These are phyloP conservation scores for Phytopythium oedochilum DNA, from an alignment of 352 stramenopile species.

Conservation along the genomic window DNA sequence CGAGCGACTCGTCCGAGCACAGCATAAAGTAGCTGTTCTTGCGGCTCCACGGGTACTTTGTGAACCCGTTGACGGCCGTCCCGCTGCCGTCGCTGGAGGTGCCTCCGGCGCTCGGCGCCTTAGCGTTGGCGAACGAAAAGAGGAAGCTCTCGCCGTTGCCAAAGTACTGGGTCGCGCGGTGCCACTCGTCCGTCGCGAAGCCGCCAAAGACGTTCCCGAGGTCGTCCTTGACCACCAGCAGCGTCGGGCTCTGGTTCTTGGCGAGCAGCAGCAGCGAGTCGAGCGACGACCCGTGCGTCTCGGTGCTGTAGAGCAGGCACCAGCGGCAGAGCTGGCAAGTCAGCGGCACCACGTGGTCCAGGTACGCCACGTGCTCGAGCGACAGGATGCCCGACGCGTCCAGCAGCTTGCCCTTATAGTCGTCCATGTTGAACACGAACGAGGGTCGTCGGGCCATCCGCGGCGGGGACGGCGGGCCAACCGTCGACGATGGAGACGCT, in stretches of 20 bases:
- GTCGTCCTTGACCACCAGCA: conserved; percentile 80
- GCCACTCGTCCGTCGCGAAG: conserved; percentile 78
- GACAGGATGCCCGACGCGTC: conserved; percentile 68
- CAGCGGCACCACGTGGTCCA: conserved; percentile 72
- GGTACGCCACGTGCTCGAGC: conserved; percentile 54
- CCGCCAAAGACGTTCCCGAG: conserved; percentile 78
- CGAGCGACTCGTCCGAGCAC: conserved; percentile 86
- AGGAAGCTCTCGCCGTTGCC: conserved; percentile 86
- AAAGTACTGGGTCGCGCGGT: conserved; percentile 81
- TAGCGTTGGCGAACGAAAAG: conserved; percentile 72
- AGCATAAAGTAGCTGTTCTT: conserved; percentile 91
- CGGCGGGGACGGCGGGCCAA: conserved; percentile 21
- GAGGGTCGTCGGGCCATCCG: conserved; percentile 45
- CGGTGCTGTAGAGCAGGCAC: conserved; percentile 78
- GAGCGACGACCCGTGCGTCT: conserved; percentile 70
- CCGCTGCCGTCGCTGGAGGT: not conserved
- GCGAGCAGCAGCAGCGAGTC: conserved; percentile 62
- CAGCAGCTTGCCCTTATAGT: conserved; percentile 75
- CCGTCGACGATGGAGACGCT: not conserved
- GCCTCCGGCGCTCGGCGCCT: conserved; percentile 10
- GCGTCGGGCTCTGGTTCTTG: conserved; percentile 69
- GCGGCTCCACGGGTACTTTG: conserved; percentile 83
- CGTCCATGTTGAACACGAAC: conserved; percentile 50
- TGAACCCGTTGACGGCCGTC: conserved; percentile 27
- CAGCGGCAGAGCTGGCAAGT: conserved; percentile 79